Evolutionary conservation across 1,139 yeast genomes (phyloP).

Genomic region (Saccharomyces hybrid): DNA sequence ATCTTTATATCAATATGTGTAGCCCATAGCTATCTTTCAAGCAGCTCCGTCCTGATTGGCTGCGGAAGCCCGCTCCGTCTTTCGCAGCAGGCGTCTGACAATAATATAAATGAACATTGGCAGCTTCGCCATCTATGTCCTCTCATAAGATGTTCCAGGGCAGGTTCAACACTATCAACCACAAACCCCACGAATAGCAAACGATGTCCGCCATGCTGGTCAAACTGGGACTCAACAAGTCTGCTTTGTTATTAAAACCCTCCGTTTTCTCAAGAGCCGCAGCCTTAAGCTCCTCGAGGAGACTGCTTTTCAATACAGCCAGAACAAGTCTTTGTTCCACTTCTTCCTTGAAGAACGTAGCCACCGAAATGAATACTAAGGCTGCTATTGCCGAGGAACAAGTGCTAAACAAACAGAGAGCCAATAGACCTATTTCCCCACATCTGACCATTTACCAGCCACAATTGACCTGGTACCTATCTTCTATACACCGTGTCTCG

Average conservation of each 20-base stretch:
- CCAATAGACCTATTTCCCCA: constrained; percentile 80
- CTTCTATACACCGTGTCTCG: constrained; percentile 74
- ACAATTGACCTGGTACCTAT: constrained; percentile 71
- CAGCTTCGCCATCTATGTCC: background rate
- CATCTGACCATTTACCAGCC: constrained; percentile 80
- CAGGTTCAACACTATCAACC: background rate
- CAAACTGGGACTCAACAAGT: background rate
- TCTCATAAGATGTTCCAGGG: background rate
- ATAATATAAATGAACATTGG: background rate
- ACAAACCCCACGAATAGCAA: background rate
- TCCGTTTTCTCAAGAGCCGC: background rate
- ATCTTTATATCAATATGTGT: background rate
- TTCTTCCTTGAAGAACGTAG: background rate
- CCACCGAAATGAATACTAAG: background rate
- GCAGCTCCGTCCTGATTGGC: background rate
- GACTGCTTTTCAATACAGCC: background rate
- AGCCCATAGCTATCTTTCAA: background rate
- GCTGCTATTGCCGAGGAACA: constrained; percentile 43
- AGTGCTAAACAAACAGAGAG: constrained; percentile 71
- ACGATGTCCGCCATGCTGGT: background rate
- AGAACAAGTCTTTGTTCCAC: background rate
- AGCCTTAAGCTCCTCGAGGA: background rate
- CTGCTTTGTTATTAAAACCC: background rate
- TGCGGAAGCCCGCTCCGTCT: background rate
- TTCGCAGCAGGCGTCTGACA: background rate